Evolutionary conservation across 441 rosid genomes (phyloP).

Genomic region (Croton setiger): DNA sequence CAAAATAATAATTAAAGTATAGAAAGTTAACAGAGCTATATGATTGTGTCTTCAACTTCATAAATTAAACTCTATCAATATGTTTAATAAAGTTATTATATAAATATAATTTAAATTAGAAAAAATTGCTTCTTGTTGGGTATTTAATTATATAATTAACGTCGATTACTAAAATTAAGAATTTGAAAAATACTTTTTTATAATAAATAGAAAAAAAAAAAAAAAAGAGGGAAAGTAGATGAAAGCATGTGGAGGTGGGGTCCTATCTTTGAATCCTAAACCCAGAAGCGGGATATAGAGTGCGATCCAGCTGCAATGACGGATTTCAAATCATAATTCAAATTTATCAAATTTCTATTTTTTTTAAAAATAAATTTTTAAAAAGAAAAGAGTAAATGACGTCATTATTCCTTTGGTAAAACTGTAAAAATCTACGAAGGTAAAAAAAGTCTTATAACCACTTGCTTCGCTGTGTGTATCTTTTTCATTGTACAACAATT

Average conservation of each 20-base stretch:
- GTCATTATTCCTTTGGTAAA: neutral
- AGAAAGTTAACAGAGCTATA: too few species aligned
- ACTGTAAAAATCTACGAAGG: too few species aligned
- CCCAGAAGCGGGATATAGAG: conserved; percentile 25
- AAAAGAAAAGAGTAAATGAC: neutral
- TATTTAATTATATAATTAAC: too few species aligned
- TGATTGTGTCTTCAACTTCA: too few species aligned
- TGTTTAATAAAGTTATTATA: too few species aligned
- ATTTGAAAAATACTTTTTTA: neutral
- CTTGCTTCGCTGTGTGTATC: neutral
- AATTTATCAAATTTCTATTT: conserved; percentile 18
- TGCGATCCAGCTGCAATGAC: conserved; percentile 46
- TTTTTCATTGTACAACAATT: neutral
- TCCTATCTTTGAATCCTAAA: conserved; percentile 35
- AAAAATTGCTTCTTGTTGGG: too few species aligned
- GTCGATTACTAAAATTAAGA: neutral
- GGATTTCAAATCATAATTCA: conserved; percentile 40
- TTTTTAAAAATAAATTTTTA: neutral
- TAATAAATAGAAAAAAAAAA: too few species aligned
- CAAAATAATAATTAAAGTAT: too few species aligned
- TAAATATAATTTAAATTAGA: too few species aligned
- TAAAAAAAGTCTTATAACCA: neutral
- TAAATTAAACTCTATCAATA: too few species aligned
- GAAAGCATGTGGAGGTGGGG: conserved; percentile 25
- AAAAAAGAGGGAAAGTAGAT: neutral